These are phyloP conservation scores for Ambrosia hybrid DNA, from an alignment of 140 eudicot genomes.

Conservation along the genomic window DNA sequence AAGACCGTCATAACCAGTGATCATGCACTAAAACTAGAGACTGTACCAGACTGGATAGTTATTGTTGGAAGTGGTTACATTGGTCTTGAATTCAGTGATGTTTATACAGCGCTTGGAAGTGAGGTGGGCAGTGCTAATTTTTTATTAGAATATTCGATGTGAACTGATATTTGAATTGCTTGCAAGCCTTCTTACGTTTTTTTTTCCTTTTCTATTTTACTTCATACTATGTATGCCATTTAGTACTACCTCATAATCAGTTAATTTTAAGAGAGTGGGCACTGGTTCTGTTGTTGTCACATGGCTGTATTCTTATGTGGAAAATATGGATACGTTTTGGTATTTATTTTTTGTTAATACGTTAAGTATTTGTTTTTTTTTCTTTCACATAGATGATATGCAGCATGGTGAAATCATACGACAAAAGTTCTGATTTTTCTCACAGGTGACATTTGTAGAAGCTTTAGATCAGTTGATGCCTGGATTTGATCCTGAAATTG, in stretches of 20 bases:
- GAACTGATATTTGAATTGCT: background rate
- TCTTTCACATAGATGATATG: background rate
- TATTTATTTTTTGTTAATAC: background rate
- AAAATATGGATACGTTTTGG: background rate
- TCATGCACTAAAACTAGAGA: conserved; percentile 89
- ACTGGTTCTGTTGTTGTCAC: background rate
- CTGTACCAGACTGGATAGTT: conserved; percentile 96
- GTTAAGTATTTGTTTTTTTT: no score
- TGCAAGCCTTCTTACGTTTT: background rate
- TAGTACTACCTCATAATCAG: background rate
- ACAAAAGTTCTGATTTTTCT: conserved; percentile 24
- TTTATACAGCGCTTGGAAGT: conserved; percentile 98
- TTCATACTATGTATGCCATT: background rate
- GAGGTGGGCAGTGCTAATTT: conserved; percentile 57
- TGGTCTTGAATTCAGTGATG: conserved; percentile 99
- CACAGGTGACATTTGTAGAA: conserved; percentile 92
- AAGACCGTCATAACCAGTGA: conserved; percentile 98
- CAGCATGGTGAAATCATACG: background rate
- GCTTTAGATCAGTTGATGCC: conserved; percentile 99
- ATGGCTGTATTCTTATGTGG: background rate
- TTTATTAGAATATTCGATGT: conserved; percentile 10
- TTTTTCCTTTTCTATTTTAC: no score
- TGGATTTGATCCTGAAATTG: conserved; percentile 98
- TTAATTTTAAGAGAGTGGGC: background rate
- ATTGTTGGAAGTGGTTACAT: conserved; percentile 99